A percentile compares a stretch with the other conserved stretches of the same genome.
phyloP scores from a whole-genome alignment of 495 filamentous ascomycete species.

The Trichoderma erinaceum region DNA sequence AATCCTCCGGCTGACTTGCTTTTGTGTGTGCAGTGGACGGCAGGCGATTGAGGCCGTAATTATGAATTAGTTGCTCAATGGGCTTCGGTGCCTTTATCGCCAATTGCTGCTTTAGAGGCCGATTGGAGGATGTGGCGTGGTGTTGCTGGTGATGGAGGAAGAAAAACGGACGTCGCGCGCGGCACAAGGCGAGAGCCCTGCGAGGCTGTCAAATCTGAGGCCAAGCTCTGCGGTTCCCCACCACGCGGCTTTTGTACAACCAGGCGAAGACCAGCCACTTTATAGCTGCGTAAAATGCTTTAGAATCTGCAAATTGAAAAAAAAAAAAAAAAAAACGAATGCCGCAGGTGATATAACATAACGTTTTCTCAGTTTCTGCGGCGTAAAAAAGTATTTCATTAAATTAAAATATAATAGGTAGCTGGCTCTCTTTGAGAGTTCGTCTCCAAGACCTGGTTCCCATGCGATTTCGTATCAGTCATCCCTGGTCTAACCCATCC shows the following conservation, averaged over 20 bases:
- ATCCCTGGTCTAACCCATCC: constrained; percentile 19
- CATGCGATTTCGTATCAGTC: constrained; percentile 10
- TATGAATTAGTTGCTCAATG: neutral
- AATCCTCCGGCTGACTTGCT: neutral
- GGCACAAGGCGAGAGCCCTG: neutral
- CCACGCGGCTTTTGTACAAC: neutral
- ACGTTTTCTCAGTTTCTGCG: neutral
- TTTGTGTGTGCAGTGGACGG: neutral
- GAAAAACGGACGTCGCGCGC: constrained; percentile 3
- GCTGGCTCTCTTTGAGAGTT: neutral
- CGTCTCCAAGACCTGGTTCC: constrained; percentile 11
- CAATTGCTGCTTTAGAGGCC: constrained; percentile 30
- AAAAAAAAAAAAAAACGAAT: neutral
- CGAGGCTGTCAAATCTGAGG: constrained; percentile 11
- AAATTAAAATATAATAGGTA: constrained; percentile 5
- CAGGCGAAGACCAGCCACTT: neutral
- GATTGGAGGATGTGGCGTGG: constrained; percentile 19
- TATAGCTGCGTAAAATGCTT: neutral
- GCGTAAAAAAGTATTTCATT: constrained; percentile 5
- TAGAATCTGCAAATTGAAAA: neutral
- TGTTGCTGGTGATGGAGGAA: constrained; percentile 1
- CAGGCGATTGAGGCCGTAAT: neutral
- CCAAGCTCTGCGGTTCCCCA: constrained; percentile 5
- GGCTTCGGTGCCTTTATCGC: neutral
- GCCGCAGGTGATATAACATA: neutral